Evolutionary conservation across 148 eudicot genomes (phyloP), one percentile per base, ranked within the genome.

Genomic region (Beta vulgaris): DNA sequence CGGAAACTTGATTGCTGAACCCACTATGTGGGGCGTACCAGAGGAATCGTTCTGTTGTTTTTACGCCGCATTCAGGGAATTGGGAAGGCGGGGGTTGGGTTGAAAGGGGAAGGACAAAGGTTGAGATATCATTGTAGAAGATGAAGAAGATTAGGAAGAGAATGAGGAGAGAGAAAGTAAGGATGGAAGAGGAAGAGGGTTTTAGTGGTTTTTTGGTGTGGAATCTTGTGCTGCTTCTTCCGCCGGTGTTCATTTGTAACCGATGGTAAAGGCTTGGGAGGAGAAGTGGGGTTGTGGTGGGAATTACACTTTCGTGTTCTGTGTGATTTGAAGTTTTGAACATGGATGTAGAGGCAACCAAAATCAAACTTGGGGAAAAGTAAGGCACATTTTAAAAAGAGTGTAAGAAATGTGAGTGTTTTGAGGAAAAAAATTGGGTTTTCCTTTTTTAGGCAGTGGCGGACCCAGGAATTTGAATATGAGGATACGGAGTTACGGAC

Each of bases 21-120:
- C 98, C 98, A 63, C 97, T 94, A 82, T 94, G 98, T 1, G 98
- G 97, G 0, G 96, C 91, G 75, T 94, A 94, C 87, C 78, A 87
- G 13, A 90, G 76, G 80, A 88, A 92, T 72, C 80, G 91, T n/a
- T 88, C 84, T 0, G 70, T 80, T 35, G 29, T 51, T 78, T 62
- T 19, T 7, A 2, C 15, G 14, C 51, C 65, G 81, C 89, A 86
- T 71, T 74, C 84, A 4, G 71, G 72, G 53, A 73, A 73, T 7
- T 31, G 7, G 28, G 69, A 9, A 28, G 65, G 36, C 79, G 75
- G 79, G 35, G 60, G 35, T 74, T 77, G 34, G 18, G 71, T 76
- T 71, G 75, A 43, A 57, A 73, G 75, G 48, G 74, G 74, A 36
- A 69, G 71, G 49, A 79, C 26, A 69, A 83, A 75, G 57, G 80